These are phyloP conservation scores for Dissophora ornata DNA, from an alignment of 192 early-diverging fungal genomes.

Conservation along the genomic window DNA sequence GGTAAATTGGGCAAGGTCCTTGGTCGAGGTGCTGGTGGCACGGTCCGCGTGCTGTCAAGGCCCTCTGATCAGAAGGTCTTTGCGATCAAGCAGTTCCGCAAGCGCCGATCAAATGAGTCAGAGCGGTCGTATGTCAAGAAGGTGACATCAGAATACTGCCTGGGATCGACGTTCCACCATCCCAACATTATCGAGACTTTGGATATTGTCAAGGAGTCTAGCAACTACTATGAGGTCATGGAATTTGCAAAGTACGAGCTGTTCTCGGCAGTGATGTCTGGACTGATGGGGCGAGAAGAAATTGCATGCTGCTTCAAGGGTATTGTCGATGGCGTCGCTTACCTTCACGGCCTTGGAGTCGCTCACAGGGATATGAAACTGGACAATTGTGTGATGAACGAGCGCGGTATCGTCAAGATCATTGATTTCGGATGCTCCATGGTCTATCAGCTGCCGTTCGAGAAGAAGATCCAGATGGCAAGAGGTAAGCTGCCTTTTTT, in stretches of 20 bases:
- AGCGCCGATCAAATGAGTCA: constrained; percentile 70
- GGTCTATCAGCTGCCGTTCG: constrained; percentile 89
- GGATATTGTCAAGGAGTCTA: constrained; percentile 77
- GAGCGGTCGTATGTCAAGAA: constrained; percentile 85
- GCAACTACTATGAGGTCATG: constrained; percentile 81
- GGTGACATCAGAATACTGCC: constrained; percentile 86
- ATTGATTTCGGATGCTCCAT: constrained; percentile 95
- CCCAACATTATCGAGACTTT: constrained; percentile 83
- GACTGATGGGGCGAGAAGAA: constrained; percentile 79
- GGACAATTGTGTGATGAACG: constrained; percentile 87
- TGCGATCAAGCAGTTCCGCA: constrained; percentile 86
- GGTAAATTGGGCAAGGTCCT: constrained; percentile 71
- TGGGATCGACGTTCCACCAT: constrained; percentile 79
- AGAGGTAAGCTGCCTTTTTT: too few relatives aligned
- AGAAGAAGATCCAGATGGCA: constrained; percentile 56
- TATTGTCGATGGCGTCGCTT: constrained; percentile 82
- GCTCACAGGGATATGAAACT: constrained; percentile 95
- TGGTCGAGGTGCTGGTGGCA: constrained; percentile 78
- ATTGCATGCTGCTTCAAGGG: constrained; percentile 91
- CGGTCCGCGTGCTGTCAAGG: constrained; percentile 74
- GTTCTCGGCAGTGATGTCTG: constrained; percentile 81
- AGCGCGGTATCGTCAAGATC: constrained; percentile 84
- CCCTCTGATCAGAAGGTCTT: constrained; percentile 71
- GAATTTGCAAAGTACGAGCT: constrained; percentile 94
- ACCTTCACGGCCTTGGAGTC: constrained; percentile 91